phyloP scores from a whole-genome alignment of 1,139 yeast species.

The Candida tetrigidarum region DNA sequence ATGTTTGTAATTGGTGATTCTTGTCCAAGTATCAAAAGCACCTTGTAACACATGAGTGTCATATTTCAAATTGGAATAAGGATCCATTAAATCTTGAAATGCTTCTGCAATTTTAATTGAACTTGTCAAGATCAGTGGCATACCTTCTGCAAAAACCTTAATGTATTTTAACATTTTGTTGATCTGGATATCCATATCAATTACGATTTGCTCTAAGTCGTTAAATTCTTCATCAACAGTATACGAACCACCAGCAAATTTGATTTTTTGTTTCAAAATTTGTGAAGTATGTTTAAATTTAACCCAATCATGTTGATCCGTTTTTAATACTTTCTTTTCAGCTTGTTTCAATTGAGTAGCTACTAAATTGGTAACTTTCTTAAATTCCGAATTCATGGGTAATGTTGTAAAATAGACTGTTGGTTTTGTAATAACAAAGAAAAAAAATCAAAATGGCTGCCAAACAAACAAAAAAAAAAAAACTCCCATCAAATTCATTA shows the following conservation, averaged over 20 bases:
- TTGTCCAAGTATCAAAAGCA: constrained; percentile 17
- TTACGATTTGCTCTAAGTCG: constrained; percentile 20
- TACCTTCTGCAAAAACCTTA: constrained; percentile 17
- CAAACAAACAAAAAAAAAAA: not conserved
- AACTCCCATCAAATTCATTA: not conserved
- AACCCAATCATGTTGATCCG: constrained; percentile 30
- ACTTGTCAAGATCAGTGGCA: constrained; percentile 19
- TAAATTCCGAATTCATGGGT: constrained; percentile 14
- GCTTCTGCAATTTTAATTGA: constrained; percentile 23
- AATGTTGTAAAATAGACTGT: too few relatives aligned
- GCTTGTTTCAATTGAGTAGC: constrained; percentile 22
- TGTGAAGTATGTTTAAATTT: constrained; percentile 35
- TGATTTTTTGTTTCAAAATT: constrained; percentile 33
- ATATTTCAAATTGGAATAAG: constrained; percentile 24
- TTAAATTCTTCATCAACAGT: constrained; percentile 48
- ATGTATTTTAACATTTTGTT: constrained; percentile 6
- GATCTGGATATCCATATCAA: constrained; percentile 7
- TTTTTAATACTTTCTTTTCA: constrained; percentile 19
- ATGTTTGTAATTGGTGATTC: constrained; percentile 14
- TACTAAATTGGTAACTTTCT: constrained; percentile 18
- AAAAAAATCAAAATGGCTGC: constrained; percentile 1
- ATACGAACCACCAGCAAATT: constrained; percentile 27
- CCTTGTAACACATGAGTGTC: constrained; percentile 10
- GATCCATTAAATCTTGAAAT: constrained; percentile 30
- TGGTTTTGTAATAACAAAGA: too few relatives aligned